Base-by-base conservation (phyloP, 2,329 filamentous ascomycete species). In the Cladosporium sp. region DNA sequence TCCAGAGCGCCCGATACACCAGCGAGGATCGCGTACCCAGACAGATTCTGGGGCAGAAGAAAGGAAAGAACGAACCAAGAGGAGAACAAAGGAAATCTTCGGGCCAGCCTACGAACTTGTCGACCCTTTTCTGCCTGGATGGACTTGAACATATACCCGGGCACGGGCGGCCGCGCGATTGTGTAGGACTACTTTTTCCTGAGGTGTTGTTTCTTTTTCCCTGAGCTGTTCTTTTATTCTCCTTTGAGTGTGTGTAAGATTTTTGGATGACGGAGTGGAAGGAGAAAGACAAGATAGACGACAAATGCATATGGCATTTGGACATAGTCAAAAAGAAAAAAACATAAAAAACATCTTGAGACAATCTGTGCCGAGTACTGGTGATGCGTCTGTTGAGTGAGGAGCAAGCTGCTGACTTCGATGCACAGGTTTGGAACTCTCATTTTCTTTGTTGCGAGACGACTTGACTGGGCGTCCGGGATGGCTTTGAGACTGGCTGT, bases 1-100 rank as follows among this genome's bases (percentile, higher is more conserved):
- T 21, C 24, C 30, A 34, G 24, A 52, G 47, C 51, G 44, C 59
- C 44, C 24, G 59, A 62, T 62, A 62, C 44, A 62, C 59, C 59
- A 30, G 26, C 34, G 34, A 32, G n/a, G 34, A 55, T 6, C 12
- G 28, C 18, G 38, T 8, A 5, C 30, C 52, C 52, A 55, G 26
- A 28, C 52, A 55, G 52, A 34, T 10, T 24, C 10, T 47, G 41
- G 41, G n/a, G 8, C 8, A 21, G n/a, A 12, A 4, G 12, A 24
- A 32, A 15, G 14, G 18, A 21, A 32, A 34, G 15, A 34, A 7
- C 28, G 1, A 34, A 8, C 18, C 4, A 24, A 24, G 24, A 55
- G 32, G 8, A 55, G 52, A 55, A 55, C 28, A 32, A 30, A 32
- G 32, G 3, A n/a, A 32, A 2, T 6, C 10, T 34, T 34, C 4